Percentiles rank a stretch among this genome's conserved stretches.
Conservation (phyloP, 2,329 filamentous ascomycete species). For the Paecilomyces sp. region DNA sequence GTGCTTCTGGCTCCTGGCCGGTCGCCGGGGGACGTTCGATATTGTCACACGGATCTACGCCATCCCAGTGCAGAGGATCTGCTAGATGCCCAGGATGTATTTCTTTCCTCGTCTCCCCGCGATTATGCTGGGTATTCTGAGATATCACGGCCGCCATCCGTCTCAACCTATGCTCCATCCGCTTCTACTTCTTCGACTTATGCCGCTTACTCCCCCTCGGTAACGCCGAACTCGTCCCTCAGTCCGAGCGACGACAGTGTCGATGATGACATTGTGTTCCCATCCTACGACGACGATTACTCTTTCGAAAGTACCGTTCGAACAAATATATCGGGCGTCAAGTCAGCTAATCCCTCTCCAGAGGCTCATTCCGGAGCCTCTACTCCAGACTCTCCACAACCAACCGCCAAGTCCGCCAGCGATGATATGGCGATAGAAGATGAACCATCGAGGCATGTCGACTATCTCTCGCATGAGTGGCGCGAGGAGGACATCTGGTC, state of each 20-base stretch:
- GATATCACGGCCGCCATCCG: conserved; percentile 16
- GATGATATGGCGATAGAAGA: conserved; percentile 71
- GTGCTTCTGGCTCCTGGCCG: not conserved
- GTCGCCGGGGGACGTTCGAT: not conserved
- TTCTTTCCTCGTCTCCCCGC: not conserved
- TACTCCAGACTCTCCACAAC: conserved; percentile 45
- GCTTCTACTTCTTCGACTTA: conserved; percentile 20
- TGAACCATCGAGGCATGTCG: conserved; percentile 81
- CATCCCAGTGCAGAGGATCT: not conserved
- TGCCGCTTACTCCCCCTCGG: conserved; percentile 29
- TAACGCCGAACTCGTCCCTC: conserved; percentile 31
- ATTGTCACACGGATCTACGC: not conserved
- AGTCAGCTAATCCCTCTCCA: conserved; percentile 4
- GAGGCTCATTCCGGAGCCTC: conserved; percentile 14
- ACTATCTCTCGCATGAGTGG: conserved; percentile 91
- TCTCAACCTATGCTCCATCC: conserved; percentile 30
- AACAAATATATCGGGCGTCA: conserved; percentile 4
- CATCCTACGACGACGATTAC: conserved; percentile 34
- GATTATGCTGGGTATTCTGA: not conserved
- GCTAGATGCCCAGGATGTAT: not conserved
- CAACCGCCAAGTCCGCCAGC: conserved; percentile 60
- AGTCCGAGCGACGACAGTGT: conserved; percentile 18
- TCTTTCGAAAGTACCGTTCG: conserved; percentile 30
- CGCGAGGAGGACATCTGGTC: conserved; percentile 95
- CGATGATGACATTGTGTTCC: conserved; percentile 35